phyloP scores from a whole-genome alignment of 768 basidiomycete genomes.

The Hericium rajendrae region DNA sequence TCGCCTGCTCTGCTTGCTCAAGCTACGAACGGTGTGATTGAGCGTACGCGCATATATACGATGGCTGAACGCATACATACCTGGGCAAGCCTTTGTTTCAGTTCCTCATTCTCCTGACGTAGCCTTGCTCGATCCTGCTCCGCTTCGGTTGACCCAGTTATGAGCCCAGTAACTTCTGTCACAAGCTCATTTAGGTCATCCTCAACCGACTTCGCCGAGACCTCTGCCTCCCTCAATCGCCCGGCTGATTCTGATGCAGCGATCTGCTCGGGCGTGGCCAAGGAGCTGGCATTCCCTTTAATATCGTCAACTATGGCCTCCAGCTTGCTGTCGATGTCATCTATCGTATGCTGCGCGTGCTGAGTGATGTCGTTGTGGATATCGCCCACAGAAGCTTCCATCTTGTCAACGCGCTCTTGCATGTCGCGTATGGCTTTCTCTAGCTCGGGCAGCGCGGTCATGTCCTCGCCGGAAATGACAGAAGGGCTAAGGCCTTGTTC shows the following conservation, averaged over 20 bases:
- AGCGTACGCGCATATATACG: too few relatives aligned
- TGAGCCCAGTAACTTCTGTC: constrained; percentile 7
- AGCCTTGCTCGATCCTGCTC: not conserved
- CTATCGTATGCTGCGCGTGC: constrained; percentile 5
- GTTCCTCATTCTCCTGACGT: constrained; percentile 14
- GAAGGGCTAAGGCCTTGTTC: not conserved
- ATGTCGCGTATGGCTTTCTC: constrained; percentile 6
- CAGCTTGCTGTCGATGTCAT: constrained; percentile 6
- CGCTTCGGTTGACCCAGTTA: constrained; percentile 4
- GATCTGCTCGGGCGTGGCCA: not conserved
- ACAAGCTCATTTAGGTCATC: constrained; percentile 9
- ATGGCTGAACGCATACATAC: constrained; percentile 11
- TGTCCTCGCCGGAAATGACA: not conserved
- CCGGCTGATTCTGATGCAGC: not conserved
- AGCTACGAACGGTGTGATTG: not conserved
- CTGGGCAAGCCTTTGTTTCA: constrained; percentile 10
- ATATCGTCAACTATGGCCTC: constrained; percentile 14
- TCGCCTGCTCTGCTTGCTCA: constrained; percentile 6
- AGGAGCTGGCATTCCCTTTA: not conserved
- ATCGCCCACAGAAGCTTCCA: constrained; percentile 9
- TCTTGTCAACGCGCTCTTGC: constrained; percentile 4
- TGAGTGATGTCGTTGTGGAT: constrained; percentile 12
- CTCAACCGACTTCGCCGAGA: constrained; percentile 4
- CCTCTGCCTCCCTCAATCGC: constrained; percentile 2
- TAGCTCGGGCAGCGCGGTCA: not conserved